Percentiles rank a stretch among this genome's conserved stretches.
Conservation (phyloP, 1,139 yeast species). For the Hansenula anomala region DNA sequence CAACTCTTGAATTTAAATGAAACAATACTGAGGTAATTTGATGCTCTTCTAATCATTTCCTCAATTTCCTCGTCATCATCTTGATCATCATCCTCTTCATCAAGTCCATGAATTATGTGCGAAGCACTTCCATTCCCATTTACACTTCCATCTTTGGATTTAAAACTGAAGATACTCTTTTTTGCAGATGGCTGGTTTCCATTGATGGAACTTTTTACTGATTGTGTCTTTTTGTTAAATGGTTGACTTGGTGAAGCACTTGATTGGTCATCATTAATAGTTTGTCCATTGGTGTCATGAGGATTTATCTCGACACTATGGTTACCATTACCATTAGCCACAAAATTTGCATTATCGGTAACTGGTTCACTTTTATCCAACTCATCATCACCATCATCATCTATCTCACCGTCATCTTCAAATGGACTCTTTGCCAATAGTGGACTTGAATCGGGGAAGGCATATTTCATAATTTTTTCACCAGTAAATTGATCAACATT, state of each 20-base stretch:
- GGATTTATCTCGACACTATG: slow-evolving; percentile 2
- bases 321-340: slow-evolving; percentile 5
- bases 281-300: background rate
- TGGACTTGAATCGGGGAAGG: slow-evolving; percentile 41
- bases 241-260: background rate
- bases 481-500: slow-evolving; percentile 61
- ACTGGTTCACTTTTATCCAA: too few relatives aligned
- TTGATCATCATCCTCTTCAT: slow-evolving; percentile 3
- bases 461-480: slow-evolving; percentile 46
- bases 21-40: slow-evolving; percentile 51
- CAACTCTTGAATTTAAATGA: slow-evolving; percentile 43
- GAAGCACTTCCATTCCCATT: too few relatives aligned
- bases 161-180: slow-evolving; percentile 6
- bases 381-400: slow-evolving; percentile 3
- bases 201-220: background rate
- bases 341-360: too few relatives aligned
- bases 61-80: slow-evolving; percentile 37
- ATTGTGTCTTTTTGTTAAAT: slow-evolving; percentile 1
- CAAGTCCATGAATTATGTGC: too few relatives aligned
- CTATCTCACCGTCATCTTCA: slow-evolving; percentile 5
- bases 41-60: slow-evolving; percentile 56
- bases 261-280: too few relatives aligned
- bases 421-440: slow-evolving; percentile 12
- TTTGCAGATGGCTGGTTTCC: background rate
- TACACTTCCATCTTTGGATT: slow-evolving; percentile 4